Evolutionary conservation across 192 early-diverging fungal genomes (phyloP).

Genomic region (Coemansia sp.): DNA sequence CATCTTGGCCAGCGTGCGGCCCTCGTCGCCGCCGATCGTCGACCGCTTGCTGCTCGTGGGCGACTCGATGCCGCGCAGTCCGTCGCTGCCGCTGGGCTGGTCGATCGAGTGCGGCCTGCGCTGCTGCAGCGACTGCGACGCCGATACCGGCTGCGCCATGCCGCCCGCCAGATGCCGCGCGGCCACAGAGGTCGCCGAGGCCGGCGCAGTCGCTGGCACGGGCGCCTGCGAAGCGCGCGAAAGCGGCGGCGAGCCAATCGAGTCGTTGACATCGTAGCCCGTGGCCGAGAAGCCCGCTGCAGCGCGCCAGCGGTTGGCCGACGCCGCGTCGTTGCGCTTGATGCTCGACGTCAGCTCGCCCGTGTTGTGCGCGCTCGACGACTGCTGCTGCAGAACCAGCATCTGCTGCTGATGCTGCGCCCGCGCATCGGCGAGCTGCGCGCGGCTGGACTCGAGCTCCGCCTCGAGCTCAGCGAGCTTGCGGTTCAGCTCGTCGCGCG

Average conservation of each 20-base stretch:
- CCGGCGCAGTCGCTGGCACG: constrained; percentile 6
- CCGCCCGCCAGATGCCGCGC: not conserved
- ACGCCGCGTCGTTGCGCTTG: constrained; percentile 22
- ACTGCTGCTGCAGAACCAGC: constrained; percentile 27
- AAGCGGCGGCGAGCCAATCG: constrained; percentile 2
- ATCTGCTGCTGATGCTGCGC: constrained; percentile 46
- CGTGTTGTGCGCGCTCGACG: not conserved
- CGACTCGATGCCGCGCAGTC: constrained; percentile 1
- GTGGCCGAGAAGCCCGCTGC: constrained; percentile 36
- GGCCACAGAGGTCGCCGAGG: not conserved
- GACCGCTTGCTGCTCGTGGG: constrained; percentile 26
- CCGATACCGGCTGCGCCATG: constrained; percentile 3
- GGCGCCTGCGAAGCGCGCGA: not conserved
- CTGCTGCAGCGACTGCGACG: constrained; percentile 18
- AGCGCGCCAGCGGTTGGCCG: constrained; percentile 34
- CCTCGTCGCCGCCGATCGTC: constrained; percentile 38
- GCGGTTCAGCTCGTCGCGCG: constrained; percentile 24
- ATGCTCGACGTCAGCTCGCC: constrained; percentile 18
- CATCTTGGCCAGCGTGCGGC: constrained; percentile 44
- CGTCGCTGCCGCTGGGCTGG: constrained; percentile 3
- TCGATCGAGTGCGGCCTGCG: constrained; percentile 39
- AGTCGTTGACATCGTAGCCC: constrained; percentile 41
- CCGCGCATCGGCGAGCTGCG: constrained; percentile 36
- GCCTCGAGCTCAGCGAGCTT: constrained; percentile 43
- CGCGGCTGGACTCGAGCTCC: constrained; percentile 25